Evolutionary conservation across 2,329 filamentous ascomycete genomes (phyloP).

Genomic region (Clarireedia monteithiana): DNA sequence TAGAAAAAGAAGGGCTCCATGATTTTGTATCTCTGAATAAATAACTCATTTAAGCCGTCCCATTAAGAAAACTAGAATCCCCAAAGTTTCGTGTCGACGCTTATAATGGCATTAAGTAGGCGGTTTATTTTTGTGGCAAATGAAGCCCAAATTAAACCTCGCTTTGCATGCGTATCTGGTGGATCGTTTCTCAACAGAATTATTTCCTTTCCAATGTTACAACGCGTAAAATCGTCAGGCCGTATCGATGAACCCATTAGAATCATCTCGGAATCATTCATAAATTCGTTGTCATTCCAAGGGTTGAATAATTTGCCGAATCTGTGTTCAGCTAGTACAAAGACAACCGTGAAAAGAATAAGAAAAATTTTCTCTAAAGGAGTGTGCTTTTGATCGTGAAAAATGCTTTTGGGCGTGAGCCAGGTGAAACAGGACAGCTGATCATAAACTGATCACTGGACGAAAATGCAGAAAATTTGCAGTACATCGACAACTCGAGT

Average conservation of each 20-base stretch:
- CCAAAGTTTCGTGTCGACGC: conserved; percentile 13
- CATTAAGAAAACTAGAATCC: conserved; percentile 3
- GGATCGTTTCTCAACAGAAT: conserved; percentile 16
- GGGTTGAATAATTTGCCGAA: conserved; percentile 31
- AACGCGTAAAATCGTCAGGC: conserved; percentile 21
- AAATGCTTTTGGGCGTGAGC: conserved; percentile 25
- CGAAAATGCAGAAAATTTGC: conserved; percentile 24
- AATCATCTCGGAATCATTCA: conserved; percentile 29
- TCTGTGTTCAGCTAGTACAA: conserved; percentile 34
- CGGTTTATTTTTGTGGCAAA: conserved; percentile 14
- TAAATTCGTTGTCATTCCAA: conserved; percentile 35
- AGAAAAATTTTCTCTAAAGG: conserved; percentile 23
- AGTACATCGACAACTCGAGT: conserved; percentile 1
- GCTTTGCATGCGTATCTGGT: conserved; percentile 26
- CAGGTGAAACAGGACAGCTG: conserved; percentile 13
- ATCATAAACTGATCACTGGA: conserved; percentile 11
- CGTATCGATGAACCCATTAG: conserved; percentile 14
- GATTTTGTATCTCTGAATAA: conserved; percentile 7
- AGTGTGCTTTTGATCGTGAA: conserved; percentile 24
- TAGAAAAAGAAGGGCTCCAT: not conserved
- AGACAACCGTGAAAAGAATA: conserved; percentile 27
- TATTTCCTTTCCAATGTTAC: conserved; percentile 18
- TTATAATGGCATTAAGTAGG: conserved; percentile 27
- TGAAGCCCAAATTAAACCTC: conserved; percentile 9
- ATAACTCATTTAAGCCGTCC: conserved; percentile 10